Percentiles rank a stretch among this genome's conserved stretches.
These are phyloP conservation scores for Solanum sitiens DNA, from an alignment of 257 asterid genomes.

Conservation along the genomic window DNA sequence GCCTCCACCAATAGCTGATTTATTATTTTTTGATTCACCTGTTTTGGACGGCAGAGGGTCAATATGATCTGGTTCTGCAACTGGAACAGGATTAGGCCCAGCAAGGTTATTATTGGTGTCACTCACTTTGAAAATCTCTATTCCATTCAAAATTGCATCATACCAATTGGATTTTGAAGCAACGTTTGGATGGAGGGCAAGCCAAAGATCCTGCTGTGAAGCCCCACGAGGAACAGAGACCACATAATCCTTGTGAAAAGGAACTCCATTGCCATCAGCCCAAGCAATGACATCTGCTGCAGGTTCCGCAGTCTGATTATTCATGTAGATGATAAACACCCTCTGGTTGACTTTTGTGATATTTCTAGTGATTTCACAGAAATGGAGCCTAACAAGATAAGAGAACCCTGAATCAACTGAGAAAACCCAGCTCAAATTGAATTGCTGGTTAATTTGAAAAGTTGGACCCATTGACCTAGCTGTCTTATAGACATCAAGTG, in stretches of 20 bases:
- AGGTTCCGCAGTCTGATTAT: constrained; percentile 33
- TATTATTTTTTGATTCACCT: neutral
- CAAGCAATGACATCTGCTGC: constrained; percentile 36
- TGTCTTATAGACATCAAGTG: neutral
- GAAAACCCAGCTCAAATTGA: constrained; percentile 43
- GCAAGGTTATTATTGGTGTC: neutral
- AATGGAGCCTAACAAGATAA: constrained; percentile 52
- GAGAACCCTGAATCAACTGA: constrained; percentile 40
- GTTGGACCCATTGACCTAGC: neutral
- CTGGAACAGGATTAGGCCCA: neutral
- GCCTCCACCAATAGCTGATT: neutral
- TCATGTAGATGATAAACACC: constrained; percentile 28
- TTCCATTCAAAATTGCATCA: constrained; percentile 79
- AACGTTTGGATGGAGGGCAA: constrained; percentile 49
- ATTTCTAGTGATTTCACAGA: constrained; percentile 33
- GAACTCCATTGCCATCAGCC: constrained; percentile 39
- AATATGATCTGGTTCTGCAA: neutral
- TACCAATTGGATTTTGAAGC: constrained; percentile 19
- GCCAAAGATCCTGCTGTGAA: constrained; percentile 66
- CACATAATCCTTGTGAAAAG: constrained; percentile 49
- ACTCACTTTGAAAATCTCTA: constrained; percentile 24
- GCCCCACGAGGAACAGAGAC: constrained; percentile 43
- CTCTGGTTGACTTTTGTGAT: constrained; percentile 23
- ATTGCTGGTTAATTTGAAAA: neutral
- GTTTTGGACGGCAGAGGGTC: neutral